Evolutionary conservation across 2,329 filamentous ascomycete genomes (phyloP), one percentile per base, ranked within the genome.

Genomic region (Colletotrichum echinochloae): DNA sequence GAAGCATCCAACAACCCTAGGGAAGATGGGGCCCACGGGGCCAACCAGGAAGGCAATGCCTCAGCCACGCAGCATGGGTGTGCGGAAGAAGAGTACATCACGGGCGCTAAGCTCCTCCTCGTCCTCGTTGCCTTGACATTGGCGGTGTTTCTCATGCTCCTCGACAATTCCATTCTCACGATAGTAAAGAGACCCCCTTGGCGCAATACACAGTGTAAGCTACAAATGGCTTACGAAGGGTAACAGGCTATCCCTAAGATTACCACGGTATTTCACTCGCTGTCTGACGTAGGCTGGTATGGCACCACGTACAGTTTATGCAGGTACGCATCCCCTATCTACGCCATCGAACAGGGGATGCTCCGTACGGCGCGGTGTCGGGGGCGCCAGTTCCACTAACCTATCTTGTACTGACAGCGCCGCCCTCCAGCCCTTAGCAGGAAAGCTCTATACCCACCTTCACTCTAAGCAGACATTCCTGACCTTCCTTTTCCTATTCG

Each of bases 201-300:
- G n/a, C n/a, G n/a, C n/a, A n/a, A n/a, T n/a, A n/a, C n/a, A n/a
- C n/a, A n/a, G n/a, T n/a, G n/a, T n/a, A 41, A n/a, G 18, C 18
- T 44, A n/a, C n/a, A 37, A 18, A 39, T 55, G 7, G 28, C 55
- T 73, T 20, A 73, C 65, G 28, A n/a, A n/a, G n/a, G n/a, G 23
- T 44, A 28, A 35, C 63, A 83, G 81, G 81, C 85, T 4, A 81
- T 86, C 62, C 85, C 85, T 0, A 77, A 78, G 59, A 88, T 88
- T 65, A 87, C 86, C 0, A 83, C 80, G 55, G 79, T 84, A 26
- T 85, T 87, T 75, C 82, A 87, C 66, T 83, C 84, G 16, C 77
- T 88, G 0, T 75, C 78, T 3, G 86, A 89, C 73, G 83, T 89
- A 18, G 87, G 86, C 46, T 89, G 87, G 87, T 89, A 89, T 74